Base-by-base conservation (phyloP, 2,329 filamentous ascomycete genomes). In the Ciborinia camelliae region DNA sequence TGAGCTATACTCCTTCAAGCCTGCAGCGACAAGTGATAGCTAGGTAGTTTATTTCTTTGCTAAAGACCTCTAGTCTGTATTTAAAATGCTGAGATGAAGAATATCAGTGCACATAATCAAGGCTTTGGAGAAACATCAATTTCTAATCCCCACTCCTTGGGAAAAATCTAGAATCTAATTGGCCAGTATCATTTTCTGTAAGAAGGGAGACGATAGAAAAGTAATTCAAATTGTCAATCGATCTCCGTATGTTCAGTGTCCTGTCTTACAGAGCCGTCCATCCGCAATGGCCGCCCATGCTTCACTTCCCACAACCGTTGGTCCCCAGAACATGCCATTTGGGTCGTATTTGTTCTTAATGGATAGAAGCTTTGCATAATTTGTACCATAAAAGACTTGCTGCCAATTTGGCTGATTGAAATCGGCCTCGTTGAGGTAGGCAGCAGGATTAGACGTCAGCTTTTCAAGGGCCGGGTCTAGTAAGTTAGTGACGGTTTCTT, bases 381-480 rank as follows among this genome's bases (percentile, higher is more conserved):
- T 60, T 7, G 26, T 30, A 0, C 81, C 81, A 66, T 77, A 83
- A 68, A 82, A 82, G 4, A 71, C 73, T 14, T 75, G 32, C 71
- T 81, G 75, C 71, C 76, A 82, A 52, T 78, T 67, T 0, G 74
- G 74, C 72, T 81, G 75, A 45, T 73, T 73, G 61, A 80, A 78
- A 71, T 82, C 77, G 3, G 78, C 80, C 73, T 85, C 82, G 67
- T 81, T 82, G 75, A 80, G 75, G 70, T 82, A 82, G 5, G 62
- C 50, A 7, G 58, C 65, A 35, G 65, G 8, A 23, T 50, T 54
- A 6, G 54, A 10, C 0, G 39, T 55, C 20, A 55, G 28, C 3
- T 47, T 54, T 28, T 66, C 41, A 1, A 51, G 30, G 4, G 58
- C 45, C 4, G 58, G 58, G 45, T 39, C 32, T 8, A 51, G 35